These are phyloP conservation scores for Trametes cinnabarina DNA, from an alignment of 768 basidiomycete genomes.

Conservation along the genomic window DNA sequence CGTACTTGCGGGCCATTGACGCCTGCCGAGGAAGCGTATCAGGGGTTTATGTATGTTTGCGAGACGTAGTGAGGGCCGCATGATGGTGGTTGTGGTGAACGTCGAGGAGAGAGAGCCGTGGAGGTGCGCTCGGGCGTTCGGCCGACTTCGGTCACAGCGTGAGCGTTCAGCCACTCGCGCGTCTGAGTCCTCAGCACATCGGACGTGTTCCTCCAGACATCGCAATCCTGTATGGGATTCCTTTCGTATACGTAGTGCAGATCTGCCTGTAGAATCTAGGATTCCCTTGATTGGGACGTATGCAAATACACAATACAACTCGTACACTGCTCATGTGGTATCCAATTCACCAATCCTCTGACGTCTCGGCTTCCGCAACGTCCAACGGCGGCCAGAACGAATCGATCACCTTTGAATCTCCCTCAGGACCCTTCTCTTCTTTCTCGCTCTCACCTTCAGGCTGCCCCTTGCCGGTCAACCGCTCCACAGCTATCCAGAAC, in stretches of 20 bases:
- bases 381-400: slow-evolving; percentile 25
- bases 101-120: not conserved
- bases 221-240: too few species aligned
- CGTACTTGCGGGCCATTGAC: slow-evolving; percentile 30
- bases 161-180: not conserved
- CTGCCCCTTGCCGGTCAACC: slow-evolving; percentile 31
- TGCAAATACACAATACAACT: not conserved
- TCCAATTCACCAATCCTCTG: slow-evolving; percentile 13
- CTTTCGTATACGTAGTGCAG: too few species aligned
- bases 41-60: slow-evolving; percentile 27
- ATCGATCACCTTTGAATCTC: slow-evolving; percentile 30
- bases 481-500: slow-evolving; percentile 47
- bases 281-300: not conserved
- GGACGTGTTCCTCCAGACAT: too few species aligned
- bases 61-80: slow-evolving; percentile 28
- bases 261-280: too few species aligned
- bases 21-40: slow-evolving; percentile 31
- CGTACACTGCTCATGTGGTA: not conserved
- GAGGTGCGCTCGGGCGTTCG: slow-evolving; percentile 8
- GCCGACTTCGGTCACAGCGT: slow-evolving; percentile 6
- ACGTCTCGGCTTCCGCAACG: slow-evolving; percentile 16
- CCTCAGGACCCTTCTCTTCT: slow-evolving; percentile 42
- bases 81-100: slow-evolving; percentile 11
- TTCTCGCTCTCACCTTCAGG: slow-evolving; percentile 13
- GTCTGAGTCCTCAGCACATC: not conserved